Base-by-base conservation (phyloP, 306 rosid genomes). In the Canavalia ensiformis region DNA sequence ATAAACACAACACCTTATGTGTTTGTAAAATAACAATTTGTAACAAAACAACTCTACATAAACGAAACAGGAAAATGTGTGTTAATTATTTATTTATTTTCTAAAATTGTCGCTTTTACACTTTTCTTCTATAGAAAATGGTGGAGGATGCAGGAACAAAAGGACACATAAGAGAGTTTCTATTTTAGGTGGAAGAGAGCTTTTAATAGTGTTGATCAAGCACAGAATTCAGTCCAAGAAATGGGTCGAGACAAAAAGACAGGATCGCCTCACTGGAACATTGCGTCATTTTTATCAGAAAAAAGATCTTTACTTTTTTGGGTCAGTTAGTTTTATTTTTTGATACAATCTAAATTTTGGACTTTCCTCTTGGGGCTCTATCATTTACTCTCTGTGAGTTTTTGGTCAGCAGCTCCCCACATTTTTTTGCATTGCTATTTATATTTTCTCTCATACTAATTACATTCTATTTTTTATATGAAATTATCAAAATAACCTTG, bases 341-440 rank as follows among this genome's bases (percentile, higher is more conserved):
- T 18, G 25, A 37, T 37, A 2, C 63, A 56, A 63, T 35, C 8
- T 31, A 9, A 10, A 10, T 63, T 64, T 64, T 64, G 49, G 49
- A 64, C 31, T 64, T 63, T 64, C 46, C 5, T 64, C 11, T n/a
- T 66, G 72, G 72, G 72, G 51, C 11, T n/a, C 13, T 6, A 35
- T 12, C 46, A 6, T 30, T 4, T 54, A 4, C 30, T 8, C 46
- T 5, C 1, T 63, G 3, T 11, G 4, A 42, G 45, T n/a, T 54
- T 54, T 54, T 54, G 8, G 1, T 51, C 6, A 11, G 6, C 56
- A 11, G 56, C 25, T 51, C 28, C 56, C 28, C 12, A 47, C n/a
- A 47, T 13, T 12, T 2, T 37, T 37, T 37, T 37, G 25, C 25
- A 18, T 18, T 18, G 25, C 25, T 18, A 18, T 18, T 18, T 18